These are phyloP conservation scores for Pseudopithomyces maydicus DNA, from an alignment of 2,329 filamentous ascomycete genomes.

Conservation along the genomic window DNA sequence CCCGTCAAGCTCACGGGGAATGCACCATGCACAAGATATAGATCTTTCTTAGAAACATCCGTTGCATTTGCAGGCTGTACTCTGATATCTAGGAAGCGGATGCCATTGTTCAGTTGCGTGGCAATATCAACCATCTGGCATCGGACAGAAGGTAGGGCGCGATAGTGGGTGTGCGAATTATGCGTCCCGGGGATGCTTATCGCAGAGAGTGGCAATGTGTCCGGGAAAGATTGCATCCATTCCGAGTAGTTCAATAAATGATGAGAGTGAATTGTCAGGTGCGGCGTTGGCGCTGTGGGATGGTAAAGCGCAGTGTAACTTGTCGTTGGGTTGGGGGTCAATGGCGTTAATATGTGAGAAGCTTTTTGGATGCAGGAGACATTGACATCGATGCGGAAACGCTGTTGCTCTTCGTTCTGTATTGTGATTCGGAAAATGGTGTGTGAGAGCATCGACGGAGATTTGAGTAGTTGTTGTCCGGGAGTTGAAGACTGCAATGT, in stretches of 20 bases:
- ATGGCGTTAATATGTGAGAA: constrained; percentile 44
- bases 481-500: constrained; percentile 61
- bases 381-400: constrained; percentile 70
- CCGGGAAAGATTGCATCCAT: constrained; percentile 81
- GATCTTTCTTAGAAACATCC: constrained; percentile 64
- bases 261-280: constrained; percentile 36
- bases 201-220: constrained; percentile 74
- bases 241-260: constrained; percentile 63
- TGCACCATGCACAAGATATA: constrained; percentile 85
- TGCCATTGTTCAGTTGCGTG: constrained; percentile 84
- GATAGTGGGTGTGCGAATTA: constrained; percentile 86
- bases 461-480: neutral
- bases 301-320: constrained; percentile 52
- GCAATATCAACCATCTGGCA: constrained; percentile 82
- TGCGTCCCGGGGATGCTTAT: constrained; percentile 95
- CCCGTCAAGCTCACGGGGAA: constrained; percentile 88
- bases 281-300: constrained; percentile 48
- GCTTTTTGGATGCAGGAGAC: constrained; percentile 60
- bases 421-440: constrained; percentile 78
- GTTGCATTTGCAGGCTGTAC: constrained; percentile 69
- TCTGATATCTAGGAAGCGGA: constrained; percentile 92
- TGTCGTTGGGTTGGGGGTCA: constrained; percentile 46
- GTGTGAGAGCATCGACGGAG: constrained; percentile 28
- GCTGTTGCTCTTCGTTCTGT: constrained; percentile 61
- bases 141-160: constrained; percentile 86